Evolutionary conservation across 202 grass and related monocot species (phyloP).

Genomic region (Zizania palustris): DNA sequence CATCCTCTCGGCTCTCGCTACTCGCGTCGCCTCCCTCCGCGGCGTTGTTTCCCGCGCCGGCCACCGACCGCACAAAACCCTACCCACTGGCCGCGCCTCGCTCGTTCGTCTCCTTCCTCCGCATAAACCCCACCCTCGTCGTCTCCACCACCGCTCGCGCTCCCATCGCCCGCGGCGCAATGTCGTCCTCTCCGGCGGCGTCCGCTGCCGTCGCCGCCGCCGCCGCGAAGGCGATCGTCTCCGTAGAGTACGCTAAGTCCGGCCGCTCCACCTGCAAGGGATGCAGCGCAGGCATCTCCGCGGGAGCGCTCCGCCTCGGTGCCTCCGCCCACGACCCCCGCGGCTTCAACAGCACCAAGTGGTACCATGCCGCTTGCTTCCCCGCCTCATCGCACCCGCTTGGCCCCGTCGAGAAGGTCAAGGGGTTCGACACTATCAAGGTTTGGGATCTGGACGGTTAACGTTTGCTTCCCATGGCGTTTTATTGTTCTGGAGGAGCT

Average conservation of each 20-base stretch:
- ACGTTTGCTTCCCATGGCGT: neutral
- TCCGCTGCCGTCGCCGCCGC: constrained; percentile 43
- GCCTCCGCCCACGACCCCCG: constrained; percentile 49
- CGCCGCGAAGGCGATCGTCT: constrained; percentile 37
- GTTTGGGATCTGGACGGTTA: constrained; percentile 25
- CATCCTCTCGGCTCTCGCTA: constrained; percentile 3
- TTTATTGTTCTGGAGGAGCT: neutral
- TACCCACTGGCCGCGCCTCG: constrained; percentile 20
- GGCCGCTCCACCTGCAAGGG: constrained; percentile 75
- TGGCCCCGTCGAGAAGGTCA: constrained; percentile 55
- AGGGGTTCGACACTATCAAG: constrained; percentile 72
- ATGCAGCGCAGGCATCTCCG: constrained; percentile 53
- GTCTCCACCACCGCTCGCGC: neutral
- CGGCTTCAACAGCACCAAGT: constrained; percentile 63
- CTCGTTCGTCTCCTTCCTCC: constrained; percentile 31
- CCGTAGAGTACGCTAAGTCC: constrained; percentile 77
- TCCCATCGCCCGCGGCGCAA: constrained; percentile 12
- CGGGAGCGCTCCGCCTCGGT: constrained; percentile 62
- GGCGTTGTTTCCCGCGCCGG: constrained; percentile 21
- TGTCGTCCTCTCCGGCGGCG: constrained; percentile 38
- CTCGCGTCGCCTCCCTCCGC: neutral
- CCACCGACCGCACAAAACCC: constrained; percentile 41
- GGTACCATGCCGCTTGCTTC: constrained; percentile 80
- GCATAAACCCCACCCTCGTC: neutral
- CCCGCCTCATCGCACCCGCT: constrained; percentile 47